These are phyloP conservation scores for Calonectria montana DNA, from an alignment of 2,329 filamentous ascomycete genomes.

Conservation along the genomic window DNA sequence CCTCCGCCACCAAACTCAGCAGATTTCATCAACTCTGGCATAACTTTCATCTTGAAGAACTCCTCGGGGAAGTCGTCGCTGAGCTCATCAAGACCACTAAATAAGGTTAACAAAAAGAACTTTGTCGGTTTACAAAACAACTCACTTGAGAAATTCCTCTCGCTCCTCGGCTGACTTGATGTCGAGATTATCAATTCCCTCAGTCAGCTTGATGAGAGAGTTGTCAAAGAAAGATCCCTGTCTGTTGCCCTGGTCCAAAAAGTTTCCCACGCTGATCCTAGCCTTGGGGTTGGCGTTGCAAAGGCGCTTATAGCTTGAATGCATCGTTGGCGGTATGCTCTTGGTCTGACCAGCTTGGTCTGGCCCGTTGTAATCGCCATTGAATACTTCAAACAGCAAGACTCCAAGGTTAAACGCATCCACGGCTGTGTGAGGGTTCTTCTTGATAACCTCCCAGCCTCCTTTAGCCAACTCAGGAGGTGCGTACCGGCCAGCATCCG, in stretches of 20 bases:
- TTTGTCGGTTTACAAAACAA: not conserved
- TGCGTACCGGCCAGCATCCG: constrained; percentile 85
- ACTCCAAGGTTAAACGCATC: constrained; percentile 90
- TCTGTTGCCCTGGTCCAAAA: constrained; percentile 88
- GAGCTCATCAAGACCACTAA: constrained; percentile 81
- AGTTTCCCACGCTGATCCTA: constrained; percentile 84
- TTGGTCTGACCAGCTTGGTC: constrained; percentile 90
- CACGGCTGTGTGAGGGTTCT: constrained; percentile 81
- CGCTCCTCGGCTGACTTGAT: constrained; percentile 87
- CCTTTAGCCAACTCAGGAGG: constrained; percentile 86
- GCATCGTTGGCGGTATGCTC: constrained; percentile 87
- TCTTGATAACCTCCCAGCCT: constrained; percentile 94
- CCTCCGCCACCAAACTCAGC: constrained; percentile 98
- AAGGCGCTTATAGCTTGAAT: constrained; percentile 89
- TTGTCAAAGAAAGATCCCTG: constrained; percentile 92
- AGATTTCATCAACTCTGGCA: constrained; percentile 96
- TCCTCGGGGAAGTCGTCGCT: constrained; percentile 97
- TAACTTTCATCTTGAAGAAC: constrained; percentile 96
- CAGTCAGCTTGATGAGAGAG: constrained; percentile 88
- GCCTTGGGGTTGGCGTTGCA: constrained; percentile 91
- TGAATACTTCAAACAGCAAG: constrained; percentile 91
- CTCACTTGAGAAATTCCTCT: constrained; percentile 81
- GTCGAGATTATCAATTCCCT: constrained; percentile 92
- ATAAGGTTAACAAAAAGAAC: constrained; percentile 44
- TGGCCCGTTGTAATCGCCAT: constrained; percentile 79